phyloP scores from a whole-genome alignment of 2,329 filamentous ascomycete species.

The Curvularia spicifera region DNA sequence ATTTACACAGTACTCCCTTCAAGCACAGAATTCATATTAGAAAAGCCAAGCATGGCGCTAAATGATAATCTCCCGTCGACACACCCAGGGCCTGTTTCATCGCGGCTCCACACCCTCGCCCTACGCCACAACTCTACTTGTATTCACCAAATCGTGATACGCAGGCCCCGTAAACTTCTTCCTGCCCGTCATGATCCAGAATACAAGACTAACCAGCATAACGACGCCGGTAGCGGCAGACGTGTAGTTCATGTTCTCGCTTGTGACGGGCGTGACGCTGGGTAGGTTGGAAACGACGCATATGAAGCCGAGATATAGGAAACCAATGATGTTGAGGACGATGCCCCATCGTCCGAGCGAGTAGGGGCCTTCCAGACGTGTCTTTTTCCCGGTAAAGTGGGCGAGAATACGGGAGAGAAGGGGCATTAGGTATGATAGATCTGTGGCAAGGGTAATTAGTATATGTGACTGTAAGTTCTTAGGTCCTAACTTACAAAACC shows the following conservation, averaged over 20 bases:
- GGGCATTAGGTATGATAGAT: slow-evolving; percentile 65
- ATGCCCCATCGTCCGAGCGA: slow-evolving; percentile 56
- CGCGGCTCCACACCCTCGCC: background rate
- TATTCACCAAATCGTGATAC: background rate
- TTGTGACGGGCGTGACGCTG: slow-evolving; percentile 57
- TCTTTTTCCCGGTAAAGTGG: slow-evolving; percentile 53
- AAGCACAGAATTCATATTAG: background rate
- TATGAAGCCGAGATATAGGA: slow-evolving; percentile 61
- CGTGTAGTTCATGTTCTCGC: slow-evolving; percentile 65
- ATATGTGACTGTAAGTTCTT: background rate
- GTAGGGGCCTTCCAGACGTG: slow-evolving; percentile 53
- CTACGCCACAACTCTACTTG: background rate
- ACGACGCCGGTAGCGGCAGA: slow-evolving; percentile 63
- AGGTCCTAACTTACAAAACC: slow-evolving; percentile 55
- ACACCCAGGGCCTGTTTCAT: background rate
- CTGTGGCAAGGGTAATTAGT: slow-evolving; percentile 32
- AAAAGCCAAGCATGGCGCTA: background rate
- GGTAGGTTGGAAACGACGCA: slow-evolving; percentile 65
- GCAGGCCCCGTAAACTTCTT: slow-evolving; percentile 59
- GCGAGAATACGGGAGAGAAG: slow-evolving; percentile 59
- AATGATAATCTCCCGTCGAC: background rate
- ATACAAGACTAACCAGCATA: slow-evolving; percentile 58
- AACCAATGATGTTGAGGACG: slow-evolving; percentile 57
- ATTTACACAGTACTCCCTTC: background rate
- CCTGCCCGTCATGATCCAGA: slow-evolving; percentile 60